Evolutionary conservation across 1,139 yeast species (phyloP), one percentile per base, ranked within the genome.

Genomic region (Kodamaea arcana): DNA sequence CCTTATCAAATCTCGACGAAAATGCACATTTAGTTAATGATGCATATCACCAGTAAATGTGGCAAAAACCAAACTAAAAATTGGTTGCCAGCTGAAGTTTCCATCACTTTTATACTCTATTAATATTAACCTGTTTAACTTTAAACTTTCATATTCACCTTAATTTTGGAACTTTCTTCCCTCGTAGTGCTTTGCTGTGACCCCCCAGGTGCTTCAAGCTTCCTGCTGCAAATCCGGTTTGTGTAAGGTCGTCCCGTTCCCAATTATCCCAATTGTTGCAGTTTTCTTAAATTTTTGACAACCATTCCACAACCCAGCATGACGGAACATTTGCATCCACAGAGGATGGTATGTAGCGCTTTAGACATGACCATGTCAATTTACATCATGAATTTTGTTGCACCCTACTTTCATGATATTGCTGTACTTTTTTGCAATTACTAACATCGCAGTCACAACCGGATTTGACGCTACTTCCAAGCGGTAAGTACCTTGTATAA

Each of bases 391-490:
- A 9, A 9, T 7, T 18, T 9, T 18, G 9, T 9, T 18, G 9
- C 9, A 18, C 9, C 22, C 22, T 18, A 9, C 22, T 18, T 18
- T 6, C 22, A 7, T 9, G 9, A 18, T 18, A 7, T 9, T 9
- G 9, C 22, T 18, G 6, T 9, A 18, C 9, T 18, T 18, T 18
- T 6, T 24, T 10, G 26, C 26, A 24, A 24, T 12, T 24, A 24
- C 26, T 24, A 24, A 24, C 26, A 6, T 12, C 26, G n/a, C n/a
- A 24, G 12, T 5, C 11, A 8, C 26, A 7, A 12, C 26, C 14
- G 12, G 26, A 24, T 12, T 24, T 24, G 17, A 25, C 8, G 28
- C 28, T 25, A 12, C 28, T 25, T 25, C 28, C 28, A 25, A 25
- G 11, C 14, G 28, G 28, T 25, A 25, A n/a, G 28, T 25, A 25